Conservation (phyloP, 83 land plant species). For the Diphasiastrum complanatum region DNA sequence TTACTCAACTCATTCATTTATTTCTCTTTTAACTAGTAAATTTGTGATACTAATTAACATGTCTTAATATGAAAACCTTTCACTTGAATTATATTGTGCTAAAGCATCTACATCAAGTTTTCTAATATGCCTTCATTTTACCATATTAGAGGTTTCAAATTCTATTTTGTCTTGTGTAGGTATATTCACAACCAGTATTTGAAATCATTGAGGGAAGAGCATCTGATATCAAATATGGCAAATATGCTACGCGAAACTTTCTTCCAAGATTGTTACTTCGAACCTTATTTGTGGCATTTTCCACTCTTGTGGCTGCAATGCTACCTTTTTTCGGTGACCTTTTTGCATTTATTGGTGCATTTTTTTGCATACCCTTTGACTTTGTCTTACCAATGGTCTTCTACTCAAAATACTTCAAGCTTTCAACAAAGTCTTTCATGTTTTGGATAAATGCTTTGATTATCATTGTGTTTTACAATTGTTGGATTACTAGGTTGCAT, state of each 20-base stretch:
- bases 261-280: constrained; percentile 59
- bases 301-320: constrained; percentile 83
- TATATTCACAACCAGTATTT: constrained; percentile 72
- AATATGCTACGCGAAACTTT: constrained; percentile 55
- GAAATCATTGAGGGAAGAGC: constrained; percentile 73
- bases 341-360: constrained; percentile 63
- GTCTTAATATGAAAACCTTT: no score
- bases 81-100: background rate
- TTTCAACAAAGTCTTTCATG: constrained; percentile 31
- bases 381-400: constrained; percentile 81
- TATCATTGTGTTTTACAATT: constrained; percentile 48
- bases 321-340: constrained; percentile 94
- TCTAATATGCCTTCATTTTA: background rate
- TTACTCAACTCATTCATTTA: background rate
- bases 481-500: constrained; percentile 57
- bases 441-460: constrained; percentile 51
- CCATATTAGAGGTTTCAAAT: no score
- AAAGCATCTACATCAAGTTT: background rate
- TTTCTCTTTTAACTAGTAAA: background rate
- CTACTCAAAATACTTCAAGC: constrained; percentile 51
- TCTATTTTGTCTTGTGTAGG: constrained; percentile 30
- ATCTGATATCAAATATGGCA: constrained; percentile 54
- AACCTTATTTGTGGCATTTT: constrained; percentile 45
- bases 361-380: constrained; percentile 82
- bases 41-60: background rate